Conservation (phyloP, 441 rosid genomes). For the Adansonia rubrostipa region DNA sequence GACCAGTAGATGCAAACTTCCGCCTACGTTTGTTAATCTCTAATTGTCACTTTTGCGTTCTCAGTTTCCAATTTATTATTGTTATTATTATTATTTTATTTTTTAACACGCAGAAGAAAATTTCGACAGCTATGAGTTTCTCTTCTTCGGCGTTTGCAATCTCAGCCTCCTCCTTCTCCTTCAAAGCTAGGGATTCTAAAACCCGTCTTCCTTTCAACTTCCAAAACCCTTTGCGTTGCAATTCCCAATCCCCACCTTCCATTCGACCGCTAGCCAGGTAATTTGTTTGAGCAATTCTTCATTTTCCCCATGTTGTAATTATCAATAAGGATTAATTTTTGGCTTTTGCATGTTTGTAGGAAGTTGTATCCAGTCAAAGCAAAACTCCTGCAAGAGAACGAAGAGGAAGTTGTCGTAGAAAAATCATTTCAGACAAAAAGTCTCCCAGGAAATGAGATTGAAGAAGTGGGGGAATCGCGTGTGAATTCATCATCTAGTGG, state of each 20-base stretch:
- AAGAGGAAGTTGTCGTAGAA: conserved; percentile 68
- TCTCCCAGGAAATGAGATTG: conserved; percentile 35
- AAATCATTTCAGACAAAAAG: conserved; percentile 58
- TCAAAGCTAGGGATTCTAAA: conserved; percentile 23
- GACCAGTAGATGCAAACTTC: not conserved
- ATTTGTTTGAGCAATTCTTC: not conserved
- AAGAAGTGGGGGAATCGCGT: conserved; percentile 35
- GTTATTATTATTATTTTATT: too few species aligned
- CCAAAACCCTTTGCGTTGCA: conserved; percentile 31
- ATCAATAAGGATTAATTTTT: not conserved
- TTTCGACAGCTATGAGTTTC: conserved; percentile 35
- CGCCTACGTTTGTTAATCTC: not conserved
- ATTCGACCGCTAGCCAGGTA: conserved; percentile 41
- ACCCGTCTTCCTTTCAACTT: conserved; percentile 27
- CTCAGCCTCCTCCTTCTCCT: conserved; percentile 40
- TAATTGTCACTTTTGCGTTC: conserved; percentile 3
- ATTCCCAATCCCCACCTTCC: conserved; percentile 30
- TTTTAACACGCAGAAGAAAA: conserved; percentile 11
- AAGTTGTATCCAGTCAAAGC: conserved; percentile 54
- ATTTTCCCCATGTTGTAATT: not conserved
- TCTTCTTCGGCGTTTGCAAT: conserved; percentile 36
- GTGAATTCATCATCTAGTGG: conserved; percentile 42
- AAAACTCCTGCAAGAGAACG: conserved; percentile 61
- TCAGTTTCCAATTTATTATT: not conserved
- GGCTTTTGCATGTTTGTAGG: conserved; percentile 29